Percentiles rank a stretch among this genome's conserved stretches.
Conservation (phyloP, 2,329 filamentous ascomycete genomes). For the Fusarium papillatum region DNA sequence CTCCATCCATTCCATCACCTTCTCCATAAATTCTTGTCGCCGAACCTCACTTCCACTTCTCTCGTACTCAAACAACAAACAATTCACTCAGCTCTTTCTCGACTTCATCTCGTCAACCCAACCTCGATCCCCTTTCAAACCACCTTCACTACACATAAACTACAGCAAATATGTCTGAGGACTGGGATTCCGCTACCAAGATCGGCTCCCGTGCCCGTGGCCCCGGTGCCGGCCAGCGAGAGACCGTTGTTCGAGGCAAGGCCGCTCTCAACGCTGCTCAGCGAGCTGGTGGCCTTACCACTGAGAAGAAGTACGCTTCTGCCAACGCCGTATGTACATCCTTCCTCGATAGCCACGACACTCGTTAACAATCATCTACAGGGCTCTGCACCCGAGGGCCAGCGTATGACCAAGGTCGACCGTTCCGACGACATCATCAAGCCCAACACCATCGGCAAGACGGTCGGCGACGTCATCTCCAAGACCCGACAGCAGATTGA, state of each 20-base stretch:
- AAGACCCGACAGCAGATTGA: constrained; percentile 84
- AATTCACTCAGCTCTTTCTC: constrained; percentile 26
- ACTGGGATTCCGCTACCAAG: constrained; percentile 93
- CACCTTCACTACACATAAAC: constrained; percentile 47
- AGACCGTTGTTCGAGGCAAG: constrained; percentile 92
- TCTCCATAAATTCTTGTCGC: constrained; percentile 46
- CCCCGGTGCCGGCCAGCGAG: constrained; percentile 75
- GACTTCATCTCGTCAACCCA: neutral
- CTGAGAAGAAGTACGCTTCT: constrained; percentile 90
- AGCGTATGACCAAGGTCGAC: constrained; percentile 98
- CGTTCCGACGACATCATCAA: constrained; percentile 98
- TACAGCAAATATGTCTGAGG: constrained; percentile 64
- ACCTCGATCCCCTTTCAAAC: neutral
- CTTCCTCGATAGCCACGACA: neutral
- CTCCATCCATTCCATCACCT: constrained; percentile 48
- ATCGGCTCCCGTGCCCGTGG: constrained; percentile 89
- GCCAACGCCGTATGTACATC: constrained; percentile 71
- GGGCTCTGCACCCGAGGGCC: constrained; percentile 74
- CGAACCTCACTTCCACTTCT: constrained; percentile 30
- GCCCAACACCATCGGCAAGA: constrained; percentile 88
- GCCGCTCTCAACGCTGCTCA: constrained; percentile 89
- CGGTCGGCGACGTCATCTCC: constrained; percentile 87
- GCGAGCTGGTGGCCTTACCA: constrained; percentile 80
- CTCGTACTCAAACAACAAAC: constrained; percentile 32
- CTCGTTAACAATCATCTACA: constrained; percentile 37